phyloP scores from a whole-genome alignment of 2,329 filamentous ascomycete species.

The Zymoseptoria brevis region DNA sequence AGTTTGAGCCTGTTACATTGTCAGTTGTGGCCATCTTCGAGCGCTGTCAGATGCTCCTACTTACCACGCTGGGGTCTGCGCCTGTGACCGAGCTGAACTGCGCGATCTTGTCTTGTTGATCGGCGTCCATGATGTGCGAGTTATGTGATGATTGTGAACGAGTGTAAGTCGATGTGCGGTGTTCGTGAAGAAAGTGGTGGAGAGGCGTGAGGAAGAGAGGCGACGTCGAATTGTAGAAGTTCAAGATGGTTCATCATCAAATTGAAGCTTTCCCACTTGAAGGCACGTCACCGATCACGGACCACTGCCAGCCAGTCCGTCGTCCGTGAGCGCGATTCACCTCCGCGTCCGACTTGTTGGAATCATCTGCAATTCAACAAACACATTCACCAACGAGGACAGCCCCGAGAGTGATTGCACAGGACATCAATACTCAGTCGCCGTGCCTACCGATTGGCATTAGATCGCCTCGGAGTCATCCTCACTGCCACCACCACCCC shows the following conservation, averaged over 20 bases:
- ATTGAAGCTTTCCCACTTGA: not conserved
- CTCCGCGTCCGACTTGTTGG: not conserved
- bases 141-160: not conserved
- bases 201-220: not conserved
- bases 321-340: not conserved
- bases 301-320: not conserved
- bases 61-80: constrained; percentile 26
- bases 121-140: constrained; percentile 22
- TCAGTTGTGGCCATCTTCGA: constrained; percentile 3
- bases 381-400: not conserved
- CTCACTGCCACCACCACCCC: not conserved
- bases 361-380: not conserved
- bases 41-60: constrained; percentile 6
- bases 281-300: not conserved
- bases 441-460: not conserved
- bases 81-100: constrained; percentile 33
- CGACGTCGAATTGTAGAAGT: not conserved
- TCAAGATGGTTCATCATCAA: not conserved
- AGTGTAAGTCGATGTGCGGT: not conserved
- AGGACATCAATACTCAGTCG: not conserved
- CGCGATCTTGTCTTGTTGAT: constrained; percentile 27
- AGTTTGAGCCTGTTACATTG: constrained; percentile 35
- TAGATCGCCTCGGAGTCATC: not conserved
- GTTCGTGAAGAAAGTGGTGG: not conserved
- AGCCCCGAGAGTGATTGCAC: not conserved